phyloP scores from a whole-genome alignment of 306 rosid species.

The Rubus parviflorus region DNA sequence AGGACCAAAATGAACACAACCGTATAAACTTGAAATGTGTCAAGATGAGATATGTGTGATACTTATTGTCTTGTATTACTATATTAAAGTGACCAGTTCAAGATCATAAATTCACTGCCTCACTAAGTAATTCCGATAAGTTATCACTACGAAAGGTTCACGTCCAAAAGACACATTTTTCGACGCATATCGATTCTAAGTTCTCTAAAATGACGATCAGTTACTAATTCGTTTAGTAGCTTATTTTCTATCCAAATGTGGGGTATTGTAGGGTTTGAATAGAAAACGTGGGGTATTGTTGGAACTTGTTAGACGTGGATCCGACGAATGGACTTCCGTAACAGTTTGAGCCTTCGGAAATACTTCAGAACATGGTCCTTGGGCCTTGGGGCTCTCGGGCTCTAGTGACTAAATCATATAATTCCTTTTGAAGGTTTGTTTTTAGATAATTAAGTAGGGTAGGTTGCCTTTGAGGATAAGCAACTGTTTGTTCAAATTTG shows the following conservation, averaged over 20 bases:
- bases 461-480: no score
- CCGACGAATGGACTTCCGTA: no score
- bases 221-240: background rate
- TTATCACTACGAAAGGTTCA: background rate
- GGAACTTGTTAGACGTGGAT: no score
- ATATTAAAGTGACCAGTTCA: background rate
- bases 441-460: no score
- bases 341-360: no score
- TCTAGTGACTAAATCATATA: no score
- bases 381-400: no score
- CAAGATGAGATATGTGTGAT: background rate
- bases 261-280: background rate
- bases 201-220: background rate
- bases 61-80: background rate
- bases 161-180: background rate
- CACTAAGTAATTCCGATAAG: background rate
- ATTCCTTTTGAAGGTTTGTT: no score
- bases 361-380: no score
- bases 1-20: conserved; percentile 8
- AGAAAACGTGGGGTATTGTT: conserved; percentile 1
- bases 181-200: background rate
- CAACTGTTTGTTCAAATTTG: no score
- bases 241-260: conserved; percentile 4
- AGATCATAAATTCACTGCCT: background rate
- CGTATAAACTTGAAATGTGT: background rate